These are phyloP conservation scores for Stephania japonica DNA, from an alignment of 164 flowering plant species.

Conservation along the genomic window DNA sequence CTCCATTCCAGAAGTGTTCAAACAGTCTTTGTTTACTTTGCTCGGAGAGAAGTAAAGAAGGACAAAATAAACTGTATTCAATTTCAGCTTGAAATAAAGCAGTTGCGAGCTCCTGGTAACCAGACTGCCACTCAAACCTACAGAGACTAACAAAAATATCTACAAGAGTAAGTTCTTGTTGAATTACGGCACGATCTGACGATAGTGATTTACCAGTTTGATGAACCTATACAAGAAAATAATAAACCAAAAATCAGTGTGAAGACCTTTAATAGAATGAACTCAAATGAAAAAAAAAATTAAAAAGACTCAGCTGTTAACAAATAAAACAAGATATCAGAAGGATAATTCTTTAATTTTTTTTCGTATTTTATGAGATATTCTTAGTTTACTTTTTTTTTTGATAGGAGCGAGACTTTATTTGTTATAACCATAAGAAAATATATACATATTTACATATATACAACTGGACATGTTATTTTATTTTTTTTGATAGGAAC, in stretches of 20 bases:
- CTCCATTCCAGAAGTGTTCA: slow-evolving; percentile 90
- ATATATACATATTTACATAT: no score
- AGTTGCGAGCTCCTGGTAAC: slow-evolving; percentile 88
- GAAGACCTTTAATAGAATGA: not conserved
- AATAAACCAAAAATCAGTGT: slow-evolving; percentile 1
- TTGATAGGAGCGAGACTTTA: no score
- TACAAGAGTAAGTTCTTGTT: slow-evolving; percentile 72
- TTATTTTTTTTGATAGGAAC: no score
- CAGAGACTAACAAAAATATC: slow-evolving; percentile 80
- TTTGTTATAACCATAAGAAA: no score
- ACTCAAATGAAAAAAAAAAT: not conserved
- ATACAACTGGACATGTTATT: no score
- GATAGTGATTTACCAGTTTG: slow-evolving; percentile 22
- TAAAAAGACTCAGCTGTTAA: not conserved
- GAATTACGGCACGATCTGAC: slow-evolving; percentile 33
- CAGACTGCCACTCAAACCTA: slow-evolving; percentile 94
- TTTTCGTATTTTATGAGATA: no score
- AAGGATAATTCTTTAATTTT: no score
- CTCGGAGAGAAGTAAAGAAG: slow-evolving; percentile 64
- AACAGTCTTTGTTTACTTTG: slow-evolving; percentile 77
- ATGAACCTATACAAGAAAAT: slow-evolving; percentile 40
- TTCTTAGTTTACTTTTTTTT: no score
- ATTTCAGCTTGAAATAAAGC: slow-evolving; percentile 85
- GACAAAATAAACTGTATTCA: slow-evolving; percentile 79
- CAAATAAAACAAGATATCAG: not conserved